These are phyloP conservation scores for Cercospora janseana DNA, from an alignment of 2,329 filamentous ascomycete genomes.

Conservation along the genomic window DNA sequence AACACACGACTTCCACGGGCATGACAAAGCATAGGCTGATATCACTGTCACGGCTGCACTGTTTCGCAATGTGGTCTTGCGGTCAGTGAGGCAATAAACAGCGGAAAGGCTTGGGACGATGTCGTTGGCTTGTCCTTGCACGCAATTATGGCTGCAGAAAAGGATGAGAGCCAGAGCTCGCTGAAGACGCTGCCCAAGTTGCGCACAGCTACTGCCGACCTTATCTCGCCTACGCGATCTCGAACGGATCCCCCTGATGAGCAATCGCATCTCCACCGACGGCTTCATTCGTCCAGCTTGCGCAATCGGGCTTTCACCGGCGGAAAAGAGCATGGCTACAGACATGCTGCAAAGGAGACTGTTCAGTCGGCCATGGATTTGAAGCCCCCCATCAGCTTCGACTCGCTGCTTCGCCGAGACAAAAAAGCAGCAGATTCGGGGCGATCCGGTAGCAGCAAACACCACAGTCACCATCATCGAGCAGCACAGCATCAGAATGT, in stretches of 20 bases:
- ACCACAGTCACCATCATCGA: conserved; percentile 15
- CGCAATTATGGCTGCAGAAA: conserved; percentile 5
- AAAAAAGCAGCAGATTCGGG: conserved; percentile 32
- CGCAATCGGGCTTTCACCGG: conserved; percentile 26
- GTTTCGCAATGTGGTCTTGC: no score
- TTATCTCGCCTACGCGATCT: conserved; percentile 22
- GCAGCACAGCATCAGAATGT: conserved; percentile 17
- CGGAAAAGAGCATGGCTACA: conserved; percentile 25
- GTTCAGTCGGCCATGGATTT: conserved; percentile 48
- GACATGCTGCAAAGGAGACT: conserved; percentile 40
- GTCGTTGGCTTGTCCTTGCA: neutral
- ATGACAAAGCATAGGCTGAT: no score
- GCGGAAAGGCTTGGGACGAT: neutral
- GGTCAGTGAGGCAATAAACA: no score
- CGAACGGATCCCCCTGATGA: conserved; percentile 25
- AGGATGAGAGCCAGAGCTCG: conserved; percentile 9
- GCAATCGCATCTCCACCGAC: conserved; percentile 22
- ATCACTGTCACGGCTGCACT: no score
- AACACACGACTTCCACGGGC: no score
- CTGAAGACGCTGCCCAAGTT: conserved; percentile 24
- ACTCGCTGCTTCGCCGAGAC: conserved; percentile 41
- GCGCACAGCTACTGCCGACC: conserved; percentile 18
- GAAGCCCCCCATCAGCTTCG: conserved; percentile 47
- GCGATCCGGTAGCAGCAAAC: conserved; percentile 24
- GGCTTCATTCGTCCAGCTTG: conserved; percentile 26